Base-by-base conservation (phyloP, 2,329 filamentous ascomycete genomes). In the Aureobasidium sp. region DNA sequence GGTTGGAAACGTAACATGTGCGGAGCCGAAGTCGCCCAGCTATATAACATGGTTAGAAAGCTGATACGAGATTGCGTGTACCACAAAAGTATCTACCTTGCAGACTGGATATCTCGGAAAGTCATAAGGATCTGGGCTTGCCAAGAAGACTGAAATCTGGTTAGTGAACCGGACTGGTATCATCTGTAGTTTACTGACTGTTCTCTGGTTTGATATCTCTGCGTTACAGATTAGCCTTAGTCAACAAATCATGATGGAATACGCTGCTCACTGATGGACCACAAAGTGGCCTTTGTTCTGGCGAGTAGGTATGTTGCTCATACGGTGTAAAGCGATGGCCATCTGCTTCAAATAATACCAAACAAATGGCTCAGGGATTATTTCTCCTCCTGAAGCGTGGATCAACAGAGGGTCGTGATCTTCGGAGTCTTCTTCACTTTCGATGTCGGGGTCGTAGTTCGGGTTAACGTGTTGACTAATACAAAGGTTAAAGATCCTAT, bases 321-420 rank as follows among this genome's bases (percentile, higher is more conserved):
- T 37, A 10, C 55, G 55, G 20, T 59, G 55, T 20, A 48, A 15
- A 3, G 55, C 55, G 13, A 48, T 39, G 2, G 46, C 57, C 57
- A 60, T 51, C n/a, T 50, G 46, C 46, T 43, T 60, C 24, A 60
- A n/a, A 15, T 43, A 60, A 26, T 60, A 60, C 57, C 57, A 60
- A 5, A 60, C n/a, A 26, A 60, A 60, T 5, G 34, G 20, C 17
- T 59, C 56, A 20, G 56, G 56, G 6, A 34, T 29, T 4, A 29
- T 15, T 17, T 17, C 5, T 32, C 26, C 26, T 29, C 13, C 46
- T 7, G 26, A 29, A 10, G 15, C 15, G 3, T 29, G 8, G 9
- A 48, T 12, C 46, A 15, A 29, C 6, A 9, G 10, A 7, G 26
- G 26, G 9, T 44, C 10, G 9, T 44, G 2, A 6, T 43, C 17